Conservation (phyloP, 164 flowering plant species). For the Vitis labrusca region DNA sequence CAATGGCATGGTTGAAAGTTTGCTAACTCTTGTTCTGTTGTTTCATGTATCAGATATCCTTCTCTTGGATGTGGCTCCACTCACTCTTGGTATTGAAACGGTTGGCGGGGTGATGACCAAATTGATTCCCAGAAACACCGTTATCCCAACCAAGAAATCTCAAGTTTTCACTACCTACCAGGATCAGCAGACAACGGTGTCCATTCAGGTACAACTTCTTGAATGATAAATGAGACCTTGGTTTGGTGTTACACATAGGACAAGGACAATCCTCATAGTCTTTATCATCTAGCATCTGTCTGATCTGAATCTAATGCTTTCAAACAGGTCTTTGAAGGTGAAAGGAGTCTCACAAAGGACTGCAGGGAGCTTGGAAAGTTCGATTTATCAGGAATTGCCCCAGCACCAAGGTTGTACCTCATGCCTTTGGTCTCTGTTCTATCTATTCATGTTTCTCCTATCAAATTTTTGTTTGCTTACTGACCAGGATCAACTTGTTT, state of each 20-base stretch:
- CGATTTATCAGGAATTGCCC: conserved; percentile 45
- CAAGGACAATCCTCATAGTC: no score
- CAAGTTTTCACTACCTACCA: conserved; percentile 45
- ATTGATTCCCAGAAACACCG: conserved; percentile 47
- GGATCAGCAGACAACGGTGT: conserved; percentile 43
- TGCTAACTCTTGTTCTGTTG: not conserved
- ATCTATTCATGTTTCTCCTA: not conserved
- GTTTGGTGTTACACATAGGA: not conserved
- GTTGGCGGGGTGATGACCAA: conserved; percentile 57
- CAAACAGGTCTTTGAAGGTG: conserved; percentile 43
- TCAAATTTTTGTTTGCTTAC: not conserved
- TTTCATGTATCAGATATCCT: conserved; percentile 23
- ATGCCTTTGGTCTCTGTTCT: not conserved
- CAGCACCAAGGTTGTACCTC: conserved; percentile 44
- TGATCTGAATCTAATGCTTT: conserved; percentile 2
- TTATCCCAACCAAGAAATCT: conserved; percentile 43
- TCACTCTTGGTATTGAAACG: conserved; percentile 43
- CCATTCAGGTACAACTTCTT: conserved; percentile 31
- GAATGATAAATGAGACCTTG: not conserved
- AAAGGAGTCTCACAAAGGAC: conserved; percentile 42
- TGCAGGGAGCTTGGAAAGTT: conserved; percentile 47
- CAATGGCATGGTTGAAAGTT: not conserved
- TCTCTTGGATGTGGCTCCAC: conserved; percentile 34
- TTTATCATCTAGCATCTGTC: not conserved
- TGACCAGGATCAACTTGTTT: not conserved